These are phyloP conservation scores for Taphrina wiesneri DNA, from an alignment of 1,139 yeast species.

Conservation along the genomic window DNA sequence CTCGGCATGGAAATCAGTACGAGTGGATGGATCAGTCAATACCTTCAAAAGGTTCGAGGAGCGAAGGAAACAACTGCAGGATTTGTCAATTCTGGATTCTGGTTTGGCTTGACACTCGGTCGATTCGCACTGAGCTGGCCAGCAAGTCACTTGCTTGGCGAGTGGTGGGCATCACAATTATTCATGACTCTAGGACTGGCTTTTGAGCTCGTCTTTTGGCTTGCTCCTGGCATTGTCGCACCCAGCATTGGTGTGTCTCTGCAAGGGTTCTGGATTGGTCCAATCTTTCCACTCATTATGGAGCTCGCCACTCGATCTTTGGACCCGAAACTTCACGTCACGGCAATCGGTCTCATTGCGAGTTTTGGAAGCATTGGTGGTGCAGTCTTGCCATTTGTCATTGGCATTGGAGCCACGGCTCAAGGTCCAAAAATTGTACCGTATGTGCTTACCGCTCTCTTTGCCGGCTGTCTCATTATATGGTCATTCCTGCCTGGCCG, in stretches of 20 bases:
- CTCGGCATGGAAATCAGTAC: conserved; percentile 69
- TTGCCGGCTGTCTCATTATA: conserved; percentile 8
- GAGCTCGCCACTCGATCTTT: conserved; percentile 63
- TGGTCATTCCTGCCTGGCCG: conserved; percentile 30
- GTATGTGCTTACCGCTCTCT: conserved; percentile 12
- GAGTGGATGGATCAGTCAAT: conserved; percentile 74
- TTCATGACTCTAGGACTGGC: conserved; percentile 41
- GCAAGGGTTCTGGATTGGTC: conserved; percentile 73
- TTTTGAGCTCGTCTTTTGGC: conserved; percentile 43
- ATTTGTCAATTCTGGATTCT: conserved; percentile 68
- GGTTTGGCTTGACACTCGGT: conserved; percentile 70
- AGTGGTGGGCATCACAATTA: conserved; percentile 39
- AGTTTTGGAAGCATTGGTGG: conserved; percentile 83
- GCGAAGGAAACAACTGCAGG: conserved; percentile 55
- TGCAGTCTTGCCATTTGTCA: conserved; percentile 56
- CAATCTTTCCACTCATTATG: conserved; percentile 75
- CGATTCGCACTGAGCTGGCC: conserved; percentile 52
- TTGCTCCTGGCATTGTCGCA: conserved; percentile 42
- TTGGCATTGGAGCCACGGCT: conserved; percentile 25
- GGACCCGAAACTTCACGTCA: conserved; percentile 62
- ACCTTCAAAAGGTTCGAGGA: conserved; percentile 57
- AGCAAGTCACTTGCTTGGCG: conserved; percentile 43
- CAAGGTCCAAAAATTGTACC: conserved; percentile 24
- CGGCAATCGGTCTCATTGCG: conserved; percentile 73
- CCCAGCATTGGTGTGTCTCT: conserved; percentile 51